Conservation (phyloP, 176 grass and related monocot genomes). For the Chloris gayana region DNA sequence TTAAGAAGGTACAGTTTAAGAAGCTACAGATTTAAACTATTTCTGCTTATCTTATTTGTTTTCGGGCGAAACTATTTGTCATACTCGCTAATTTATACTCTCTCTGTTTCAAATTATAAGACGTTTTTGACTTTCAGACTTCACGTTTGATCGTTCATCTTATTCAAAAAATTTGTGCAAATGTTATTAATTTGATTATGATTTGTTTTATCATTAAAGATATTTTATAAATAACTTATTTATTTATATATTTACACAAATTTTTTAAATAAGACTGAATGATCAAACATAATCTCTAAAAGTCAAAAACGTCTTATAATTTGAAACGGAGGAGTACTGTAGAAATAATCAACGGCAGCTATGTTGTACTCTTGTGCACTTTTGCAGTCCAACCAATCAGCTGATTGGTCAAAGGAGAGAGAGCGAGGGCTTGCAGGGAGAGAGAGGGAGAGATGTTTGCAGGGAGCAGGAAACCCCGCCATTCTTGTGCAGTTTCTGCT, state of each 20-base stretch:
- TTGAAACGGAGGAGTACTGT: too few relatives aligned
- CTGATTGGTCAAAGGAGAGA: slow-evolving; percentile 53
- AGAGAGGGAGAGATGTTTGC: background rate
- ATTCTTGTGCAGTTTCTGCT: slow-evolving; percentile 20
- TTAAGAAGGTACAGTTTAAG: background rate
- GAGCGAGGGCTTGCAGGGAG: background rate
- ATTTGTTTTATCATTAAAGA: too few relatives aligned
- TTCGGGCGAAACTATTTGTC: background rate
- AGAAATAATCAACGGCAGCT: background rate
- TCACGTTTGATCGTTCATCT: too few relatives aligned
- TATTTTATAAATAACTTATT: too few relatives aligned
- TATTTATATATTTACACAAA: too few relatives aligned
- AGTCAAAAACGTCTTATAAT: too few relatives aligned
- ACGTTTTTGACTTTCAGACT: too few relatives aligned
- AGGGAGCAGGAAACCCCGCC: slow-evolving; percentile 13
- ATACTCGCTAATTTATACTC: background rate
- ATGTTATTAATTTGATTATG: too few relatives aligned
- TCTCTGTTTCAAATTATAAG: too few relatives aligned
- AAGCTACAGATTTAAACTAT: background rate
- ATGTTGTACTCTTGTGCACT: slow-evolving; percentile 25
- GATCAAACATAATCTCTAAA: too few relatives aligned
- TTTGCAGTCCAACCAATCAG: slow-evolving; percentile 65
- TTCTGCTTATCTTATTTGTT: background rate
- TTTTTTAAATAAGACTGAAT: too few relatives aligned
- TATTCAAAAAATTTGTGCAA: too few relatives aligned